Percentiles rank a stretch among this genome's conserved stretches.
Evolutionary conservation across 495 filamentous ascomycete species (phyloP).

Genomic region (Lineolata rhizophorae): DNA sequence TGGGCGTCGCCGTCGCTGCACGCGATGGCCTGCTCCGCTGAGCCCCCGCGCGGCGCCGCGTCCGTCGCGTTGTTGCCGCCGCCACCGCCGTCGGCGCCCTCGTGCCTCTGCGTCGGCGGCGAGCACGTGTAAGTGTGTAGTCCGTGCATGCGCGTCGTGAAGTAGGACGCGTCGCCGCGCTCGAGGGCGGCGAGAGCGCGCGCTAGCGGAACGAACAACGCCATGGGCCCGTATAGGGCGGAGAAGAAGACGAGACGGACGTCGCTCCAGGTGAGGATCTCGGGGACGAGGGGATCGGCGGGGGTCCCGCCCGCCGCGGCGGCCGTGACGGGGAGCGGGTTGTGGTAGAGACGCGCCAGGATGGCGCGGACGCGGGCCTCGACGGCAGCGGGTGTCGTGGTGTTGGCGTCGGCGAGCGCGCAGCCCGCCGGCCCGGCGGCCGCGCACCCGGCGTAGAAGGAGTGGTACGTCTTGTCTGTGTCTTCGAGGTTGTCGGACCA

Average conservation of each 20-base stretch:
- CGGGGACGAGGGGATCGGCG: too few relatives aligned
- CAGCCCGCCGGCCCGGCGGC: neutral
- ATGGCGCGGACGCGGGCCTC: constrained; percentile 15
- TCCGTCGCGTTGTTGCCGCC: too few relatives aligned
- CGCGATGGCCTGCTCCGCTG: too few relatives aligned
- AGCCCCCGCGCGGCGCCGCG: too few relatives aligned
- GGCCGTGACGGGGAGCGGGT: constrained; percentile 26
- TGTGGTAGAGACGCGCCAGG: constrained; percentile 20
- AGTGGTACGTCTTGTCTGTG: neutral
- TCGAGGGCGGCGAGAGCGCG: constrained; percentile 29
- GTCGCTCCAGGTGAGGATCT: constrained; percentile 16
- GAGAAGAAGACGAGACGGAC: constrained; percentile 18
- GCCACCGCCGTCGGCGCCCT: too few relatives aligned
- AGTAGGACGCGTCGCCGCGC: constrained; percentile 24
- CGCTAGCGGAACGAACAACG: constrained; percentile 33
- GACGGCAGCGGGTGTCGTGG: neutral
- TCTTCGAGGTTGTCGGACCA: neutral
- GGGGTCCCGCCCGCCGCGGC: too few relatives aligned
- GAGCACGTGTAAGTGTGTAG: too few relatives aligned
- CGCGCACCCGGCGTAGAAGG: neutral
- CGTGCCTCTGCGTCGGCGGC: too few relatives aligned
- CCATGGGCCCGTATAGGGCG: constrained; percentile 36
- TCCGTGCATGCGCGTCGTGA: neutral
- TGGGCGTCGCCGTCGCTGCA: constrained; percentile 7
- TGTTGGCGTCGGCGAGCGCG: neutral